Conservation (phyloP, 2,329 filamentous ascomycete genomes). For the Plectosphaerella sp. region DNA sequence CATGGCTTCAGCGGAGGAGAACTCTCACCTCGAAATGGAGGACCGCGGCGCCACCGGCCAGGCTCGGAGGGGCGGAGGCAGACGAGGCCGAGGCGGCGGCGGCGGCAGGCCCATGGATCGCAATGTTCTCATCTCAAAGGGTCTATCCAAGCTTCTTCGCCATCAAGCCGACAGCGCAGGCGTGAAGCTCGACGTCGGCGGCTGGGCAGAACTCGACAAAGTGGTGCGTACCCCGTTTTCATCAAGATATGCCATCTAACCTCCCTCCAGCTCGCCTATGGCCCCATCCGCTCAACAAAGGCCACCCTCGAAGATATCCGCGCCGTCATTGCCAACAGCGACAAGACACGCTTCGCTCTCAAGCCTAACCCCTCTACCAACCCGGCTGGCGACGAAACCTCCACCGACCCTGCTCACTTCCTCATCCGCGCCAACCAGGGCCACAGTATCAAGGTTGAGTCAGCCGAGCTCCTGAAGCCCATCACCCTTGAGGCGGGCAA, state of each 20-base stretch:
- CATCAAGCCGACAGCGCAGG: constrained; percentile 55
- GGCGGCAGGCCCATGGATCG: constrained; percentile 28
- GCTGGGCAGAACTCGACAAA: constrained; percentile 52
- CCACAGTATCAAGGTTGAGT: constrained; percentile 75
- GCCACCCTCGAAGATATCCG: constrained; percentile 73
- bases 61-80: constrained; percentile 17
- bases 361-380: constrained; percentile 44
- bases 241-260: not conserved
- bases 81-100: constrained; percentile 20
- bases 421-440: constrained; percentile 95
- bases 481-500: constrained; percentile 55
- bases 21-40: constrained; percentile 7
- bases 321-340: constrained; percentile 65
- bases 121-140: constrained; percentile 47
- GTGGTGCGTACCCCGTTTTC: constrained; percentile 44
- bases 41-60: constrained; percentile 11
- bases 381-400: constrained; percentile 19
- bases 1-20: not conserved
- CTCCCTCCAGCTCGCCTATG: constrained; percentile 42
- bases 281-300: constrained; percentile 60
- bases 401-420: constrained; percentile 58
- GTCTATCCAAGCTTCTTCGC: constrained; percentile 48
- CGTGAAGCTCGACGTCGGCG: constrained; percentile 52
- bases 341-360: constrained; percentile 88
- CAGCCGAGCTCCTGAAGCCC: constrained; percentile 65